Conservation (phyloP, 2,329 filamentous ascomycete species). For the Neofusicoccum umdonicola region DNA sequence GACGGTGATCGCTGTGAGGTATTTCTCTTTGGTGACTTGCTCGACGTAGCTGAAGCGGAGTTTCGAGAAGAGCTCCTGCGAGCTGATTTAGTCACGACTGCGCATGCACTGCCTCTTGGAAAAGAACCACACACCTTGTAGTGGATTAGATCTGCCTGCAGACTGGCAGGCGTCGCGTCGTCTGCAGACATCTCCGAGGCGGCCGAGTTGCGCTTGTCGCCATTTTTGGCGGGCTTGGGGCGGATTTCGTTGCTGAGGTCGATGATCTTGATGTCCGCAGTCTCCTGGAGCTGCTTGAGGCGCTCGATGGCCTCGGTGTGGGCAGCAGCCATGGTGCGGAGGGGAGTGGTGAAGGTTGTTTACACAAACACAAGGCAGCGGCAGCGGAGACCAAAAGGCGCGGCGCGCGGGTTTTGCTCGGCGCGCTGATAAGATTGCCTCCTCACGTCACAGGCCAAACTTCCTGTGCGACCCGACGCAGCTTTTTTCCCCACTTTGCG, state of each 20-base stretch:
- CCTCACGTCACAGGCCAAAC: conserved; percentile 8
- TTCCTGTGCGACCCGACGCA: neutral
- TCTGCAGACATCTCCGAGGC: conserved; percentile 71
- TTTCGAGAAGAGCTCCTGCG: conserved; percentile 84
- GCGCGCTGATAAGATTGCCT: conserved; percentile 1
- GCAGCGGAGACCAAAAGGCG: neutral
- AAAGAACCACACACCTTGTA: conserved; percentile 61
- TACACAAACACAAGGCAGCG: neutral
- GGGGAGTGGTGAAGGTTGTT: neutral
- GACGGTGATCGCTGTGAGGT: conserved; percentile 86
- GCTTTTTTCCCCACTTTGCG: neutral
- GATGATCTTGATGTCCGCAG: conserved; percentile 67
- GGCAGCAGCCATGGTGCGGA: conserved; percentile 6
- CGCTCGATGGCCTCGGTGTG: conserved; percentile 11
- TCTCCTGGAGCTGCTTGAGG: conserved; percentile 56
- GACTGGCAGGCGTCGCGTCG: conserved; percentile 67
- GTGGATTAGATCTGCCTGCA: conserved; percentile 81
- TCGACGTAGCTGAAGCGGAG: conserved; percentile 96
- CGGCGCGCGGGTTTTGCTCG: neutral
- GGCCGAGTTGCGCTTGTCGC: conserved; percentile 47
- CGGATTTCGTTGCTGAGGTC: conserved; percentile 74
- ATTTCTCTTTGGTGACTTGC: conserved; percentile 98
- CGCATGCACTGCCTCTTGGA: neutral
- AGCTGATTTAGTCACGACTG: neutral
- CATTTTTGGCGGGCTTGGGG: conserved; percentile 46